Base-by-base conservation (phyloP, 1,139 yeast species). In the Suhomyces terraborum region DNA sequence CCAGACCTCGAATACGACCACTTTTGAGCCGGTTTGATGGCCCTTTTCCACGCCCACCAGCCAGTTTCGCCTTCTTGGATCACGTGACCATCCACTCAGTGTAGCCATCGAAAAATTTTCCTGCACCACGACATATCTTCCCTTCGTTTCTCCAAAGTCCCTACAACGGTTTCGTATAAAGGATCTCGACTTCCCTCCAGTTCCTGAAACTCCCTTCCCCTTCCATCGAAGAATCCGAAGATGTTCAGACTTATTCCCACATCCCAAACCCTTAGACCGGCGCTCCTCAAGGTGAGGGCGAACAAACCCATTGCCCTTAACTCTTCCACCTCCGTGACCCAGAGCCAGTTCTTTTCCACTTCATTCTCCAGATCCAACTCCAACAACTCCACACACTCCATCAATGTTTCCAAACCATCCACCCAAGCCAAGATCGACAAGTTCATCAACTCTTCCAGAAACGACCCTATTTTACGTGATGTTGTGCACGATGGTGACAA, bases 201-300 rank as follows among this genome's bases (percentile, higher is more conserved):
- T 8, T 19, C 21, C 8, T 13, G 18, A n/a, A 9, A 30, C 8
- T 4, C 28, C 18, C n/a, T 7, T 18, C 24, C 12, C 18, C 8
- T 19, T 13, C 32, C 24, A 4, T 20, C 18, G n/a, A n/a, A n/a
- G n/a, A n/a, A n/a, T n/a, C n/a, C n/a, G n/a, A n/a, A 16, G 27
- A 71, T 72, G 76, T 70, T 72, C 48, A 64, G 77, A 51, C 61
- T 71, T 45, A 62, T 71, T 22, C 57, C 58, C 20, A 39, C 65
- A 10, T 68, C 67, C 48, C 67, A 59, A 47, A 62, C 67, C 38
- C 54, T 72, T 31, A 62, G 73, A 44, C 75, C 77, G 8, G 68
- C 59, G 29, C 53, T 71, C 39, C 59, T 69, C 42, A 69, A 71
- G 49, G 70, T 70, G 22, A 62, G 72, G 46, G 59, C 57, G 36